Evolutionary conservation across 768 basidiomycete species (phyloP), one percentile per base, ranked within the genome.

Genomic region (Cystobasidium onofrii): DNA sequence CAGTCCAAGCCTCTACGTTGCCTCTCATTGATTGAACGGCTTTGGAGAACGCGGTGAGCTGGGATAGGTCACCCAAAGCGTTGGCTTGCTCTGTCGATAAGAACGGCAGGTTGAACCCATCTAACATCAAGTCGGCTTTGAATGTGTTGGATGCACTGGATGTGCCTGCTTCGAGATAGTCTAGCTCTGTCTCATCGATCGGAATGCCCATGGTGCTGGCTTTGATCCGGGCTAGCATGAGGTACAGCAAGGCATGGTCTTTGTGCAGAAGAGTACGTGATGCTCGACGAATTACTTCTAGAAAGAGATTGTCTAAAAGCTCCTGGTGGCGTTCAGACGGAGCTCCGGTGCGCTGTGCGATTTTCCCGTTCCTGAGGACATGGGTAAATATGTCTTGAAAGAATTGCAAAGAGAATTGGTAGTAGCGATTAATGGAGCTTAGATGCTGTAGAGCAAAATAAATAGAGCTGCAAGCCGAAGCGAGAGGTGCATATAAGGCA

Each of bases 371-470:
- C 76, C 90, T 89, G 9, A 98, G 86, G 73, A 95, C 88, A 78
- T 90, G 91, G 82, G 98, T 92, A 82, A 99, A 99, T 79, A 97
- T 95, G 80, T 96, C 95, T 74, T 98, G 86, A 89, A 99, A 99
- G 85, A 95, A 97, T 33, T 85, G 89, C 57, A 99, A 85, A 1
- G 96, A 98, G 85, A 99, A 99, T 81, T 97, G 92, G 80, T 99
- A 99, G 84, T 98, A 98, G 82, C 96, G 95, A 79, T 95, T 92
- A 83, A 97, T 87, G 66, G 89, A 85, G 80, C 91, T 89, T 63
- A 98, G 86, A 79, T 97, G 93, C 79, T 98, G 95, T 78, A 99
- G 84, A 73, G 95, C 90, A 83, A 99, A 99, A 86, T 91, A 99
- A 52, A 97, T 88, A 0, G 92, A 88, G 80, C 93, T 95, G 85